Base-by-base conservation (phyloP, 2,329 filamentous ascomycete species). In the Septoria petroselini region DNA sequence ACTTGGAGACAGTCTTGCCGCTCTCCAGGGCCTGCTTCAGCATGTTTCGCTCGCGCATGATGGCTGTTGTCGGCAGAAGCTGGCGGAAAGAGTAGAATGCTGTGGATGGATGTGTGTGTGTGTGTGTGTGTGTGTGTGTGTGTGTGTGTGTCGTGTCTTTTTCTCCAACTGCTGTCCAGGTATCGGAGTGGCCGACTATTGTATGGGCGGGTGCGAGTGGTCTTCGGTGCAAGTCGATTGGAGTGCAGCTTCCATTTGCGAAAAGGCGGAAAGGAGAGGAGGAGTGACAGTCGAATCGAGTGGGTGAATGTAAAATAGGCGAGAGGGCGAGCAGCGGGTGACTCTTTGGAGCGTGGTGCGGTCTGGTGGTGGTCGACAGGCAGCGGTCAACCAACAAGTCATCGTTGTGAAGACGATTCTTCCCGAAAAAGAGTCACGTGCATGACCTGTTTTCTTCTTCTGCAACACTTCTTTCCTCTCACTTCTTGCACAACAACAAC, bases 1-100 rank as follows among this genome's bases (percentile, higher is more conserved):
- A 88, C 62, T 77, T 78, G 39, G 85, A 88, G 27, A 81, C 71
- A 12, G 84, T 89, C 73, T 89, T 89, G 65, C 80, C 79, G 71
- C 81, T 83, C 70, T 85, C 83, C 51, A 88, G 79, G 42, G 81
- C 84, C 68, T 85, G 84, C 65, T 85, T 83, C 60, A 83, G 70
- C 40, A 76, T 69, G 52, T 70, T 65, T 14, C 46, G 35, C 34
- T 53, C 50, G 14, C 50, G 39, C 50, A 53, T 53, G 2, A 19
- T 23, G 39, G 44, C 50, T 41, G 33, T 14, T 19, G 15, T 12
- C 15, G 11, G 15, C n/a, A 15, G 34, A n/a, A 4, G 15, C 17
- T 25, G 11, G 15, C n/a, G n/a, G 34, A n/a, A 4, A 23, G 21
- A 2, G 3, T 18, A n/a, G 21, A 11, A 11, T 7, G 15, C 18